These are phyloP conservation scores for Penicillium pancosmium DNA, from an alignment of 495 filamentous ascomycete genomes.

Conservation along the genomic window DNA sequence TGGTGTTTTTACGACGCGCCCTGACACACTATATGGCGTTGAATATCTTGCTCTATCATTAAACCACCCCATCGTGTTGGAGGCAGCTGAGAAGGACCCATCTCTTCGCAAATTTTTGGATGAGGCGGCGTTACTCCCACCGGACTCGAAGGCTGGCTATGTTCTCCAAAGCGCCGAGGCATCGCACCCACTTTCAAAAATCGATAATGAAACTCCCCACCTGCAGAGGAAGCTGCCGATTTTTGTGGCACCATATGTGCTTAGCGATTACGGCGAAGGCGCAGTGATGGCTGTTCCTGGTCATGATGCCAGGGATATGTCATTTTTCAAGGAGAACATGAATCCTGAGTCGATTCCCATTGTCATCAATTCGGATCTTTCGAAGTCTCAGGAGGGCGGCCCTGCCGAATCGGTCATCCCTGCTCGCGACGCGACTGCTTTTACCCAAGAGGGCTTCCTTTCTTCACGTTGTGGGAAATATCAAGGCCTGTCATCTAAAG, in stretches of 20 bases:
- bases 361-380: constrained; percentile 43
- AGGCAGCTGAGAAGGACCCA: constrained; percentile 58
- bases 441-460: constrained; percentile 50
- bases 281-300: constrained; percentile 92
- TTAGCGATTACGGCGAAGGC: constrained; percentile 83
- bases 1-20: constrained; percentile 81
- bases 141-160: constrained; percentile 77
- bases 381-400: constrained; percentile 35
- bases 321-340: constrained; percentile 76
- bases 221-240: constrained; percentile 64
- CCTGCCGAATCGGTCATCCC: constrained; percentile 42
- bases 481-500: constrained; percentile 58
- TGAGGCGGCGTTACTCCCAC: constrained; percentile 59
- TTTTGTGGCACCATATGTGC: constrained; percentile 83
- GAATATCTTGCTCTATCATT: constrained; percentile 81
- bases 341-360: constrained; percentile 53
- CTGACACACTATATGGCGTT: constrained; percentile 82
- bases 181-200: constrained; percentile 63
- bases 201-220: constrained; percentile 52
- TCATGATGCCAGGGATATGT: constrained; percentile 75
- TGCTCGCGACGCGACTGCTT: constrained; percentile 38
- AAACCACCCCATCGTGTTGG: constrained; percentile 68
- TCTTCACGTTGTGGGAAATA: constrained; percentile 48
- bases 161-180: constrained; percentile 61
- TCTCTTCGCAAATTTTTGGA: constrained; percentile 69